phyloP scores from a whole-genome alignment of 2,329 filamentous ascomycete species.

The Gliomastix tumulicola region DNA sequence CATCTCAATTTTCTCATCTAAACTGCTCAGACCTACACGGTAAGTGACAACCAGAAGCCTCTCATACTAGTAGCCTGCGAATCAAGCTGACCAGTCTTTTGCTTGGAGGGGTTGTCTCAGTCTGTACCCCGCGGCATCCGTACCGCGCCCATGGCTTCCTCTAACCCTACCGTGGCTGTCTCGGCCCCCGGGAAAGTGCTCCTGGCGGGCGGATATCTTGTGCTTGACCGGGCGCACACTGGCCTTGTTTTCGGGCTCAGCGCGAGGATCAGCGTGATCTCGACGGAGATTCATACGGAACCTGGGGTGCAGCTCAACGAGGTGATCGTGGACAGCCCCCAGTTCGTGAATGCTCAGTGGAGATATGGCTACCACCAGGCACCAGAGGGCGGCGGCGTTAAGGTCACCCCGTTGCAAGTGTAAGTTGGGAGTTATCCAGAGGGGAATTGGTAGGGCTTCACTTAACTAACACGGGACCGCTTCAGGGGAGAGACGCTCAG shows the following conservation, averaged over 20 bases:
- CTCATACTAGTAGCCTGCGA: too few species aligned
- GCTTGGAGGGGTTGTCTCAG: too few species aligned
- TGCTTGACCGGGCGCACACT: constrained; percentile 81
- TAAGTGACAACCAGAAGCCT: too few species aligned
- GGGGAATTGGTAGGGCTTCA: neutral
- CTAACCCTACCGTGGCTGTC: constrained; percentile 45
- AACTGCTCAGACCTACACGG: too few species aligned
- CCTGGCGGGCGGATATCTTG: constrained; percentile 88
- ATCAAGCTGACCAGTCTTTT: too few species aligned
- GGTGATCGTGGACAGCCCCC: constrained; percentile 83
- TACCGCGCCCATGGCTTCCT: too few species aligned
- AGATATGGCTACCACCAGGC: constrained; percentile 71
- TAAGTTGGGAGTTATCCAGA: too few species aligned
- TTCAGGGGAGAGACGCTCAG: constrained; percentile 36
- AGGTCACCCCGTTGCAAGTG: constrained; percentile 72
- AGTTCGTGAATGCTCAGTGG: constrained; percentile 85
- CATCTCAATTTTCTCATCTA: too few species aligned
- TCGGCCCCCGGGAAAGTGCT: constrained; percentile 96
- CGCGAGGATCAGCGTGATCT: constrained; percentile 60
- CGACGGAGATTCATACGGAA: constrained; percentile 48
- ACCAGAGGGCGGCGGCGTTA: constrained; percentile 69
- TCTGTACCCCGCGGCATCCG: too few species aligned
- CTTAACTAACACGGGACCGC: constrained; percentile 3
- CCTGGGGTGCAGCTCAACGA: constrained; percentile 59
- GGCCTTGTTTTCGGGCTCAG: constrained; percentile 64